Percentiles rank a stretch among this genome's conserved stretches.
Conservation (phyloP, 176 grass and related monocot genomes). For the Zizania latifolia region DNA sequence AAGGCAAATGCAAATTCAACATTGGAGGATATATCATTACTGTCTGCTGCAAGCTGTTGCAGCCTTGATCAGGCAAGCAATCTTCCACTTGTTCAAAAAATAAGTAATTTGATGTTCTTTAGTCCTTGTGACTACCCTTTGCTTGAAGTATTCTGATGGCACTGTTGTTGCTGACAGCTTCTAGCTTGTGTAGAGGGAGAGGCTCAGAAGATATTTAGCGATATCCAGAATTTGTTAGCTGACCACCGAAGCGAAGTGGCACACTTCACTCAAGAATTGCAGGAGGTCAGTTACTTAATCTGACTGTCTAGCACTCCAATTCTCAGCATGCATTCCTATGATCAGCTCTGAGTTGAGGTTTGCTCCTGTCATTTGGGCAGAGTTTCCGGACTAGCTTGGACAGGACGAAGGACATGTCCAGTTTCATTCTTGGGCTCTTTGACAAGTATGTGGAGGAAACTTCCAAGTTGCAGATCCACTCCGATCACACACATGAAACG, state of each 20-base stretch:
- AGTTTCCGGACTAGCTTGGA: constrained; percentile 62
- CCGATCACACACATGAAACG: constrained; percentile 52
- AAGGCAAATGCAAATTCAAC: constrained; percentile 69
- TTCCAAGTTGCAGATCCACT: constrained; percentile 51
- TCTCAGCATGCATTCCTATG: not conserved
- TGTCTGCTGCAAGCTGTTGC: constrained; percentile 57
- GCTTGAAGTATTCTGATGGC: constrained; percentile 18
- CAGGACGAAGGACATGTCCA: constrained; percentile 63
- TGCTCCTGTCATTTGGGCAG: constrained; percentile 40
- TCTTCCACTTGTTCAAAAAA: not conserved
- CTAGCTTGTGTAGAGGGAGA: constrained; percentile 61
- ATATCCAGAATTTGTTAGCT: constrained; percentile 64
- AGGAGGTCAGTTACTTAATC: constrained; percentile 59
- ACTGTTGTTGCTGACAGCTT: constrained; percentile 46
- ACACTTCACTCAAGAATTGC: constrained; percentile 70
- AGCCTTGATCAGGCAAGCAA: constrained; percentile 75
- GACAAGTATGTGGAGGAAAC: constrained; percentile 60
- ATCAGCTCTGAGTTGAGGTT: constrained; percentile 4
- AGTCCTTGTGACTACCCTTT: not conserved
- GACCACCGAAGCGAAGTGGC: constrained; percentile 65
- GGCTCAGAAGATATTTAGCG: constrained; percentile 54
- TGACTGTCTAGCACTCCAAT: not conserved
- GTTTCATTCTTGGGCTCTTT: constrained; percentile 54
- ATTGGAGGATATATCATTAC: constrained; percentile 71
- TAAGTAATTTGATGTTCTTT: not conserved